Conservation (phyloP, 2,329 filamentous ascomycete genomes). For the Orbilia oligospora region DNA sequence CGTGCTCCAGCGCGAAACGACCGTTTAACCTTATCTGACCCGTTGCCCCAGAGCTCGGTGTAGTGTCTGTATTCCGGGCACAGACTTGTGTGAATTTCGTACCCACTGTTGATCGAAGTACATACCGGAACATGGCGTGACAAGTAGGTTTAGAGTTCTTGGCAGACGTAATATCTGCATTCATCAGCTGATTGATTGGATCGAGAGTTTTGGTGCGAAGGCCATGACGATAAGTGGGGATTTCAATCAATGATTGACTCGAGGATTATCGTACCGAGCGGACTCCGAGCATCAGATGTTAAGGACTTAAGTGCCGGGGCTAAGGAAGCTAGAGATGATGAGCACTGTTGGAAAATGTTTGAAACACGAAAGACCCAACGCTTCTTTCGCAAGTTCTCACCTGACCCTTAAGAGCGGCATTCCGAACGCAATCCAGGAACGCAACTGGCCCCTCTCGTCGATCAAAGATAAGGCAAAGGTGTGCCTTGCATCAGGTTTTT, state of each 20-base stretch:
- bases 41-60: constrained; percentile 38
- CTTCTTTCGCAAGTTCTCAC: constrained; percentile 20
- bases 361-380: constrained; percentile 29
- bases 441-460: constrained; percentile 20
- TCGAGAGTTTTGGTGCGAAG: constrained; percentile 17
- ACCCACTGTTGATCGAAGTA: constrained; percentile 34
- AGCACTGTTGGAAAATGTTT: constrained; percentile 7
- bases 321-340: constrained; percentile 13
- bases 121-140: constrained; percentile 33
- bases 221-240: neutral
- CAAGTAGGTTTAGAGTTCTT: constrained; percentile 1
- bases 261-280: constrained; percentile 23
- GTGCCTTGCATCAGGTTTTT: constrained; percentile 43
- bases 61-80: constrained; percentile 12
- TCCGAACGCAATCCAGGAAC: constrained; percentile 26
- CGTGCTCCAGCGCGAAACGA: constrained; percentile 30
- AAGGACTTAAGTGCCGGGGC: constrained; percentile 24
- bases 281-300: constrained; percentile 1
- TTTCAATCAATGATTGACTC: constrained; percentile 16
- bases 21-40: constrained; percentile 27
- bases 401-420: constrained; percentile 28
- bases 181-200: constrained; percentile 34
- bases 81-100: neutral
- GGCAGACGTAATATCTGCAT: constrained; percentile 44
- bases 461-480: constrained; percentile 37